Base-by-base conservation (phyloP, 192 early-diverging fungal species). In the Entomortierella beljakovae region DNA sequence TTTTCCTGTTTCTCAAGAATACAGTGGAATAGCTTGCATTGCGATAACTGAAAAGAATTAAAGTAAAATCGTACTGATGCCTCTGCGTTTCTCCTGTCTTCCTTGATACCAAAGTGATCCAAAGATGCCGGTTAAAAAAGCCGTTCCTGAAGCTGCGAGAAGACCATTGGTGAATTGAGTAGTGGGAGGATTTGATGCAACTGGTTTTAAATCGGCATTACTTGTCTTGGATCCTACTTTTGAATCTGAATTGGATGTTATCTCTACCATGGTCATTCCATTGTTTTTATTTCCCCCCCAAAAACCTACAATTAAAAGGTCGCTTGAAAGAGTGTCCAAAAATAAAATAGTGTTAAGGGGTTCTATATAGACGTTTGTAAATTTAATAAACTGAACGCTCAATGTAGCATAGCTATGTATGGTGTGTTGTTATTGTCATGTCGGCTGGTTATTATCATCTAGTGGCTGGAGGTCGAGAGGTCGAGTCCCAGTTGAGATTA, bases 101-200 rank as follows among this genome's bases (percentile, higher is more conserved):
- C 75, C 50, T 33, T 79, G 75, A 40, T 79, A 70, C 75, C 66
- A 70, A 15, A 79, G 75, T 0, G 75, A 79, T 29, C 75, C 75
- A 79, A 79, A 70, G 67, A 79, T 79, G 31, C 75, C 75, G 6
- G 61, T 42, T 13, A 79, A 43, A 3, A 79, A 79, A 1, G 75
- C 75, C 2, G 75, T 55, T n/a, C 75, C 75, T 31, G 75, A 79
- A 3, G 75, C 75, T 1, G 70, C 34, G 18, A 79, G 56, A 26
- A 79, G 68, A 25, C 75, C 62, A 70, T 79, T 79, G 6, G 75
- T 79, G 54, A 79, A 79, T 20, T 70, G 75, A 1, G 46, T 16
- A 38, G 67, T 70, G n/a, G 75, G 75, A 23, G 68, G 50, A 61
- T 61, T 70, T 8, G 68, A 54, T 5, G 57, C 28, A 5, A 54